Evolutionary conservation across 2,329 filamentous ascomycete genomes (phyloP).

Genomic region (Leptographium radiaticola): DNA sequence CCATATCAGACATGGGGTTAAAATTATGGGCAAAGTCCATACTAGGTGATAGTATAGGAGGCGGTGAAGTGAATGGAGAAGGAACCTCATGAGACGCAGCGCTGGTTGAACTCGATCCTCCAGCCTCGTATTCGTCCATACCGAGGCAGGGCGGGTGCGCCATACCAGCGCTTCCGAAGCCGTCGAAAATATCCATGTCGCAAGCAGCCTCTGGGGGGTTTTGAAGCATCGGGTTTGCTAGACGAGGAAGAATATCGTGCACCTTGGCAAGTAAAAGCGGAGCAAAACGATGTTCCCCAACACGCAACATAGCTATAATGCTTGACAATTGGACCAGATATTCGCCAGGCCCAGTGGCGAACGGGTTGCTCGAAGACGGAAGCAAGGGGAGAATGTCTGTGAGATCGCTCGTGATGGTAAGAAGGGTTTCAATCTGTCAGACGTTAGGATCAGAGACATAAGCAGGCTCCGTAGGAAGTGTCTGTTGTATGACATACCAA

Average conservation of each 20-base stretch:
- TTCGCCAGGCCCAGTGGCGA: constrained; percentile 55
- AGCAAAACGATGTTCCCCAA: constrained; percentile 62
- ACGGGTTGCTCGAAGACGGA: constrained; percentile 45
- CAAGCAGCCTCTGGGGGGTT: constrained; percentile 40
- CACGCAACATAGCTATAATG: constrained; percentile 57
- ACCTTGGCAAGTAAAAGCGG: constrained; percentile 67
- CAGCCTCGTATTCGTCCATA: constrained; percentile 35
- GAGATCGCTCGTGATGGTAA: constrained; percentile 62
- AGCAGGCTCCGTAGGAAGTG: not conserved
- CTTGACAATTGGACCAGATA: constrained; percentile 58
- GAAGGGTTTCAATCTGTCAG: constrained; percentile 59
- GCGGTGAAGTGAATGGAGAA: constrained; percentile 39
- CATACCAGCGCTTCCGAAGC: constrained; percentile 51
- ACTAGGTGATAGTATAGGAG: constrained; percentile 38
- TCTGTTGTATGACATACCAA: constrained; percentile 35
- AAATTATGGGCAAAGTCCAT: constrained; percentile 38
- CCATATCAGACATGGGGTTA: constrained; percentile 37
- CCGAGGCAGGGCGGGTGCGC: constrained; percentile 33
- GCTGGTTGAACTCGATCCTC: constrained; percentile 25
- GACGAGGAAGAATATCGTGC: constrained; percentile 52
- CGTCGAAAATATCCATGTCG: constrained; percentile 51
- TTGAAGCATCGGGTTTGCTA: constrained; percentile 47
- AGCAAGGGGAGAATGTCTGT: constrained; percentile 60
- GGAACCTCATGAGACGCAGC: constrained; percentile 27
- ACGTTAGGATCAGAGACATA: not conserved